Evolutionary conservation across 1,284 basidiomycete genomes (phyloP).

Genomic region (Vanrija humicola): DNA sequence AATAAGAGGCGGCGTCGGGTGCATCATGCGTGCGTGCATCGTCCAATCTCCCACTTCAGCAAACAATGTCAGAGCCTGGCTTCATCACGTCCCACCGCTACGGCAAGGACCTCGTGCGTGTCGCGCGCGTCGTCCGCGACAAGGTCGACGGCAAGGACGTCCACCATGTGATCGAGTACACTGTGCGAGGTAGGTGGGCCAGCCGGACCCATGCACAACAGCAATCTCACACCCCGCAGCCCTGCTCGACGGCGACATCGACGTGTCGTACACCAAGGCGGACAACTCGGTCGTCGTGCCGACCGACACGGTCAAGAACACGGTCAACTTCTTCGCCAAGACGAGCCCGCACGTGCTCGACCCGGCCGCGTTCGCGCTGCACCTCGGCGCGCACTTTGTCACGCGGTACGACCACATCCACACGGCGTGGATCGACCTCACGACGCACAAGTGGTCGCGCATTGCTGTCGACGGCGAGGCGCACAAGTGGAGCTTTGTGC

Average conservation of each 20-base stretch:
- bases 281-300: slow-evolving; percentile 81
- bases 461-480: slow-evolving; percentile 57
- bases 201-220: too few species aligned
- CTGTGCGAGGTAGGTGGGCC: slow-evolving; percentile 55
- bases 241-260: slow-evolving; percentile 75
- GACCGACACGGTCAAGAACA: slow-evolving; percentile 92
- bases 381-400: slow-evolving; percentile 78
- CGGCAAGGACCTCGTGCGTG: slow-evolving; percentile 77
- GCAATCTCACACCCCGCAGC: slow-evolving; percentile 29
- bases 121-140: slow-evolving; percentile 75
- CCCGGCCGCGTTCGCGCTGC: slow-evolving; percentile 81
- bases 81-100: slow-evolving; percentile 40
- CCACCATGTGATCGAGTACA: slow-evolving; percentile 50
- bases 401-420: slow-evolving; percentile 75
- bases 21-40: too few species aligned
- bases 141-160: slow-evolving; percentile 58
- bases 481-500: slow-evolving; percentile 77
- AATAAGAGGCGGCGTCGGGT: background rate
- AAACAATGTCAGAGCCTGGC: slow-evolving; percentile 35
- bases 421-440: slow-evolving; percentile 70
- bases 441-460: slow-evolving; percentile 80
- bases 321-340: slow-evolving; percentile 83
- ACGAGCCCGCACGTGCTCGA: slow-evolving; percentile 75
- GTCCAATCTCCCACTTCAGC: background rate
- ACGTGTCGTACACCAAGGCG: slow-evolving; percentile 70